Base-by-base conservation (phyloP, 2,329 filamentous ascomycete genomes). In the Neofusicoccum parvum region DNA sequence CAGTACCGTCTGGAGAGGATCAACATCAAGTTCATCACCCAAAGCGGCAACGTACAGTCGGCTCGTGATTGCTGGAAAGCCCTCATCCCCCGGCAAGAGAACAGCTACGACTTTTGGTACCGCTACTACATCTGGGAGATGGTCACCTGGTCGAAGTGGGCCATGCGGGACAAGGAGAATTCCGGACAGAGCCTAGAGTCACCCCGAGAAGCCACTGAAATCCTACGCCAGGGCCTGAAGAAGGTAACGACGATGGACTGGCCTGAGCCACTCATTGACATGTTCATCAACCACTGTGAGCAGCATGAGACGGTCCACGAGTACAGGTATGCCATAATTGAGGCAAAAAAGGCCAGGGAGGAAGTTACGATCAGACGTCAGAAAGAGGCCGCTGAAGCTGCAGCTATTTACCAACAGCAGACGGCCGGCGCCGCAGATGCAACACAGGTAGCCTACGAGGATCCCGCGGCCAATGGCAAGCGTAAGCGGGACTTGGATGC, bases 71-170 rank as follows among this genome's bases (percentile, higher is more conserved):
- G 91, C 54, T 98, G 92, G 88, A 88, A 90, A 69, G 86, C 87
- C 17, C 83, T 98, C 36, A 85, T 86, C 23, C 81, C 86, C n/a
- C 82, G 85, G 17, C 87, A 92, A 65, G 88, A 88, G 36, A 87
- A 92, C 70, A 94, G 88, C 70, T 93, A 94, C 73, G 92, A 97
- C 71, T 98, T 98, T 76, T 99, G 95, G 95, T 85, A 94, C 64
- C 88, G 89, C 49, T 97, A 92, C 78, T 97, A 97, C 78, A 84
- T 90, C 62, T 98, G 93, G 90, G 95, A 98, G 79, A 90, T 98
- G 84, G 84, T 90, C 66, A 80, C 84, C n/a, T 89, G 87, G 85
- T 82, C 83, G 66, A 85, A 83, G 67, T 83, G 87, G 66, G 82
- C 83, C 2, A 81, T 85, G 56, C 80, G 80, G 10, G 85, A 84